Conservation (phyloP, 495 filamentous ascomycete genomes). For the Lineolata rhizophorae region DNA sequence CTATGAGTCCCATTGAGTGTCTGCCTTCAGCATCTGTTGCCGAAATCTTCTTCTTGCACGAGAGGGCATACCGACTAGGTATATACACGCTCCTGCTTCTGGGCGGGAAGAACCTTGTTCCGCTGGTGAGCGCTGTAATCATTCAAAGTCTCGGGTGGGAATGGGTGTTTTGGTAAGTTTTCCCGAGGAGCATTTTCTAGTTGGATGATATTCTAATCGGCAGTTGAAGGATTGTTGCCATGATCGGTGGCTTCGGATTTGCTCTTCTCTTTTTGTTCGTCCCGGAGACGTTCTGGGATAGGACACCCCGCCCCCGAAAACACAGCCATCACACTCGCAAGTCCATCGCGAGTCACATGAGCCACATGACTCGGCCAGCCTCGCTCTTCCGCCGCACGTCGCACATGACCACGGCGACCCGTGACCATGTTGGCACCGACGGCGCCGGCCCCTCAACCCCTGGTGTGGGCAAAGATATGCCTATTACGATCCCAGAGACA, state of each 20-base stretch:
- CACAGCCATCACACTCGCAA: no score
- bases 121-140: constrained; percentile 69
- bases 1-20: constrained; percentile 82
- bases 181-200: constrained; percentile 10
- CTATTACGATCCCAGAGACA: no score
- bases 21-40: constrained; percentile 87
- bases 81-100: constrained; percentile 82
- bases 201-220: constrained; percentile 12
- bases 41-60: constrained; percentile 92
- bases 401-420: no score
- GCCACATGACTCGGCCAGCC: no score
- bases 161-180: constrained; percentile 70
- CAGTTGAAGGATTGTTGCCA: constrained; percentile 58
- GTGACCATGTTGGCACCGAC: no score
- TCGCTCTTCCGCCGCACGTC: no score
- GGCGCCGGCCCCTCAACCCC: no score
- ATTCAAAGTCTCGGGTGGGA: constrained; percentile 64
- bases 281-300: constrained; percentile 93
- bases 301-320: constrained; percentile 46
- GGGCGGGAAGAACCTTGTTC: constrained; percentile 82
- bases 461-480: no score
- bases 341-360: not conserved
- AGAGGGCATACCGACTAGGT: constrained; percentile 84
- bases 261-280: constrained; percentile 70
- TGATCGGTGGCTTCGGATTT: constrained; percentile 56